phyloP scores from a whole-genome alignment of 2,329 filamentous ascomycete species.

The Calonectria naviculata region DNA sequence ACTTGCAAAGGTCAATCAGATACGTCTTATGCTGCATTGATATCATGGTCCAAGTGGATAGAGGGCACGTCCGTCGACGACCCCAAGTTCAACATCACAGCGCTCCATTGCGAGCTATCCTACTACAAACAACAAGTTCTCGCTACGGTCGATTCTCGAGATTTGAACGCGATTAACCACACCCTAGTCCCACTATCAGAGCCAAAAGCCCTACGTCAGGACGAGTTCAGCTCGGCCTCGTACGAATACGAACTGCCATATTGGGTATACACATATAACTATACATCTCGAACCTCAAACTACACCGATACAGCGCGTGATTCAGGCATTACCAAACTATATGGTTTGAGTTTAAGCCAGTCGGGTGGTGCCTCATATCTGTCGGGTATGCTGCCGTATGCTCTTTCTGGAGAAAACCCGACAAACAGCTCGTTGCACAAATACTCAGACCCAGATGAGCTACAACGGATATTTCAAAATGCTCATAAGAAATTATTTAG shows the following conservation, averaged over 20 bases:
- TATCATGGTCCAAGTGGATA: conserved; percentile 48
- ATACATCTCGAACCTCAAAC: not conserved
- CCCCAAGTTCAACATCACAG: conserved; percentile 40
- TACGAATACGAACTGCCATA: conserved; percentile 47
- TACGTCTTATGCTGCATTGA: not conserved
- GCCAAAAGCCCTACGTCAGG: conserved; percentile 24
- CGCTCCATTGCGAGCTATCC: conserved; percentile 53
- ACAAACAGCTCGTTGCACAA: not conserved
- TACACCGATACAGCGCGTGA: not conserved
- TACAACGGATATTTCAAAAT: conserved; percentile 30
- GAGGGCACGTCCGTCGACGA: conserved; percentile 43
- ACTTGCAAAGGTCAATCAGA: not conserved
- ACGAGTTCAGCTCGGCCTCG: conserved; percentile 47
- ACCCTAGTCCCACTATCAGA: not conserved
- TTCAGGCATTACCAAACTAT: conserved; percentile 29
- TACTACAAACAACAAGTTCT: conserved; percentile 60
- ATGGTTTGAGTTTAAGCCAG: conserved; percentile 38
- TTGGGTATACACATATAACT: conserved; percentile 33
- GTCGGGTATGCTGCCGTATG: conserved; percentile 12
- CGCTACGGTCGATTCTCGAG: conserved; percentile 46
- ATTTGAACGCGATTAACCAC: conserved; percentile 6
- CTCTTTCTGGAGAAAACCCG: conserved; percentile 35
- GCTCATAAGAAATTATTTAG: conserved; percentile 48
- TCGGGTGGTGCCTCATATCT: conserved; percentile 30
- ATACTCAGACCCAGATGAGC: conserved; percentile 4